Base-by-base conservation (phyloP, 2,329 filamentous ascomycete genomes). In the Calonectria pseudoturangicola region DNA sequence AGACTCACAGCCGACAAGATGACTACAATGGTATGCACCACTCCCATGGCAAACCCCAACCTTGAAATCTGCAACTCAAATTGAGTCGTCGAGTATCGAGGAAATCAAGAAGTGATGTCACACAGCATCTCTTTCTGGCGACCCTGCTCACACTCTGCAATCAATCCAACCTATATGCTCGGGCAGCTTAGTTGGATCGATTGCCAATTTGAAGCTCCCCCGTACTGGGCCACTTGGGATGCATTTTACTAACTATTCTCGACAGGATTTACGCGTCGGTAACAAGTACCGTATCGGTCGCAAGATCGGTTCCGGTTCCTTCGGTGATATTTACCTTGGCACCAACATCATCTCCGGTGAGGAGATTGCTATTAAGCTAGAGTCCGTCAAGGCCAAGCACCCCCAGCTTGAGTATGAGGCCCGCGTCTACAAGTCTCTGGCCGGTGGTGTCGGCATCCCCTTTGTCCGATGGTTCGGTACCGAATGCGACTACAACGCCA, bases 281-380 rank as follows among this genome's bases (percentile, higher is more conserved):
- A 98, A 98, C 87, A 98, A 99, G 85, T 99, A 99, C 92, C 95
- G 97, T 82, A 98, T 99, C 86, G 97, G 97, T 85, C 95, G 97
- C 82, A 99, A 99, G 91, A 99, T 99, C 83, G 97, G 97, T 81
- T 98, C 95, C 80, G 97, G 97, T 79, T 96, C 93, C 83, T 99
- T 99, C 85, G 97, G 97, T 88, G 97, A 98, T 82, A 98, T 99
- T 84, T 99, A 98, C 87, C 92, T 98, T 68, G 97, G 97, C 81
- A 99, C 97, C 85, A 98, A 99, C 89, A 98, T 99, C 88, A 98
- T 98, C 86, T 98, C 97, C 5, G 97, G 97, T 75, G 97, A 99
- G 86, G 97, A 99, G 87, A 98, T 99, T 81, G 97, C 97, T 84
- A 99, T 99, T 89, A 99, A 99, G 90, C 95, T 99, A 73, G 97